These are phyloP conservation scores for Russula earlei DNA, from an alignment of 768 basidiomycete species.

Conservation along the genomic window DNA sequence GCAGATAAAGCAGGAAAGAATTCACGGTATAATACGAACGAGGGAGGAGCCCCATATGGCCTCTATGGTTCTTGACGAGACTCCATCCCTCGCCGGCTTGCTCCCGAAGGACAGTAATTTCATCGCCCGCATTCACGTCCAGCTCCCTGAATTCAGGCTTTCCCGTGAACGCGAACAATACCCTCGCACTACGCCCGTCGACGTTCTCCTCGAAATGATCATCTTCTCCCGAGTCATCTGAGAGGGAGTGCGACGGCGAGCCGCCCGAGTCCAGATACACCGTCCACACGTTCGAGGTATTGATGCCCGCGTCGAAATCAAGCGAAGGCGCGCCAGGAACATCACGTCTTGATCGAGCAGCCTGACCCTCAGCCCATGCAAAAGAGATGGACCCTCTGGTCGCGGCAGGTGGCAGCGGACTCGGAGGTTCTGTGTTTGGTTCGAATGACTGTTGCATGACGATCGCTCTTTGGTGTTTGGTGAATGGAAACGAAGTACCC, in stretches of 20 bases:
- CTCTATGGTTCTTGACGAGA: constrained; percentile 42
- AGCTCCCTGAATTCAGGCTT: constrained; percentile 69
- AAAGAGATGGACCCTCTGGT: constrained; percentile 11
- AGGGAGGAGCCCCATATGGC: constrained; percentile 61
- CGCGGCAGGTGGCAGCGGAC: constrained; percentile 13
- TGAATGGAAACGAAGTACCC: background rate
- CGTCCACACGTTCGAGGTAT: constrained; percentile 71
- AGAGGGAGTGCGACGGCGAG: constrained; percentile 33
- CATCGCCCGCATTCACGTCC: constrained; percentile 57
- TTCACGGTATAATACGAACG: constrained; percentile 63
- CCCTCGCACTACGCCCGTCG: constrained; percentile 47
- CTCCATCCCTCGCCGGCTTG: constrained; percentile 77
- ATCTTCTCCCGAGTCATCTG: constrained; percentile 31
- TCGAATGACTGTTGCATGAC: constrained; percentile 6
- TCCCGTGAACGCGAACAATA: constrained; percentile 66
- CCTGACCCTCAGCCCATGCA: constrained; percentile 10
- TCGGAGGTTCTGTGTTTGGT: background rate
- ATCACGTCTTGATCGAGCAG: constrained; percentile 4
- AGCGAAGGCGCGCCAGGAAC: background rate
- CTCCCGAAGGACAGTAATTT: constrained; percentile 60
- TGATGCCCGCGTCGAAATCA: constrained; percentile 70
- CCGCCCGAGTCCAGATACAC: constrained; percentile 39
- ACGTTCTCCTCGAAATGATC: constrained; percentile 27
- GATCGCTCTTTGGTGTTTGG: background rate
- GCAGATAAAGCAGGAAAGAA: constrained; percentile 5